Evolutionary conservation across 495 filamentous ascomycete genomes (phyloP).

Genomic region (Aspergillus saccharolyticus): DNA sequence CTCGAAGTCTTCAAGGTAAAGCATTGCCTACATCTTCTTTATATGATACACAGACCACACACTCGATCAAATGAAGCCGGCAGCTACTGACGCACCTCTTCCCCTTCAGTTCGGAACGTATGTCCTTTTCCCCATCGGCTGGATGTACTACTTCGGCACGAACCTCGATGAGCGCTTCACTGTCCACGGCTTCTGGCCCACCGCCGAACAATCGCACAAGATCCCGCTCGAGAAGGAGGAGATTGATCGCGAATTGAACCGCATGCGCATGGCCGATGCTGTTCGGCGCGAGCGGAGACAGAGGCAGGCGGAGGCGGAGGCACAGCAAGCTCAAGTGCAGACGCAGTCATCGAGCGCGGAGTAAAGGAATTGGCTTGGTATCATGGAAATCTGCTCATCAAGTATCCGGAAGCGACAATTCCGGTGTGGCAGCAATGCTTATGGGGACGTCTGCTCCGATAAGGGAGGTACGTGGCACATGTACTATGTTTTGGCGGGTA

Average conservation of each 20-base stretch:
- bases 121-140: slow-evolving; percentile 95
- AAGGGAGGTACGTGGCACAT: slow-evolving; percentile 15
- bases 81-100: too few species aligned
- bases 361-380: too few species aligned
- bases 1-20: slow-evolving; percentile 92
- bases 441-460: slow-evolving; percentile 4
- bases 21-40: too few species aligned
- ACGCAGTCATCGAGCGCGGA: slow-evolving; percentile 16
- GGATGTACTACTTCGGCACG: slow-evolving; percentile 99
- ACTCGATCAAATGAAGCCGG: too few species aligned
- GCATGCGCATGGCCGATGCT: slow-evolving; percentile 53
- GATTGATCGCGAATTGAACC: slow-evolving; percentile 69
- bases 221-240: slow-evolving; percentile 89
- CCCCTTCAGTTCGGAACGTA: slow-evolving; percentile 83
- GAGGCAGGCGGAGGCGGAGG: slow-evolving; percentile 52
- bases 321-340: slow-evolving; percentile 26
- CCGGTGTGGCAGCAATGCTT: not conserved
- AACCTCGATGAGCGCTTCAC: slow-evolving; percentile 91
- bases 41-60: too few species aligned
- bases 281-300: slow-evolving; percentile 49
- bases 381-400: too few species aligned
- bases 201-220: slow-evolving; percentile 74
- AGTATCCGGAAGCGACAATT: too few species aligned
- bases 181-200: slow-evolving; percentile 92
- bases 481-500: slow-evolving; percentile 10